Percentiles rank a stretch among this genome's conserved stretches.
Conservation (phyloP, 345 rosid species). For the Arabidopsis suecica region DNA sequence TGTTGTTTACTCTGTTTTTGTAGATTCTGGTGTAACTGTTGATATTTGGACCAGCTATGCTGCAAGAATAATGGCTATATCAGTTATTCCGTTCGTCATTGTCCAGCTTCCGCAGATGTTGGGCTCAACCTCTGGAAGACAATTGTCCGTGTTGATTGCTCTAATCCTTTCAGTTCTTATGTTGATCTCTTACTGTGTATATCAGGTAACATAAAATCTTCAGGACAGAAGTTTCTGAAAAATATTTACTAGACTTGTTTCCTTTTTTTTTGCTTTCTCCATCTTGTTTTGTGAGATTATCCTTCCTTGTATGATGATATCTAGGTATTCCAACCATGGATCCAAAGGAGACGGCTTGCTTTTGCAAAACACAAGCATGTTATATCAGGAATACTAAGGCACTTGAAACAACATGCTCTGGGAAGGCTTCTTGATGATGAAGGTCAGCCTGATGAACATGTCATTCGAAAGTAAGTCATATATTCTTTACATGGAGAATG, state of each 20-base stretch:
- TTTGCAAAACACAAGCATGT: slow-evolving; percentile 76
- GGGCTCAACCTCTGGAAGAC: slow-evolving; percentile 74
- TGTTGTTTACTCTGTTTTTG: slow-evolving; percentile 9
- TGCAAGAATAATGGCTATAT: slow-evolving; percentile 82
- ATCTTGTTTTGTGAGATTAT: slow-evolving; percentile 27
- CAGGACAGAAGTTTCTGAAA: not conserved
- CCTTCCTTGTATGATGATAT: slow-evolving; percentile 30
- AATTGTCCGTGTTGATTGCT: slow-evolving; percentile 67
- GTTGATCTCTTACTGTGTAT: slow-evolving; percentile 82
- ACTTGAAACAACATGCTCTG: slow-evolving; percentile 62
- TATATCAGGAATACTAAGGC: slow-evolving; percentile 72
- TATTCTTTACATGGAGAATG: not conserved
- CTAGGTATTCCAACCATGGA: slow-evolving; percentile 84
- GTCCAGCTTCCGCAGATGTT: slow-evolving; percentile 84
- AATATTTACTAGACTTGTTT: not conserved
- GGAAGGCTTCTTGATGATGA: slow-evolving; percentile 71
- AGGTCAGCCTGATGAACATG: slow-evolving; percentile 60
- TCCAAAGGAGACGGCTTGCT: slow-evolving; percentile 78
- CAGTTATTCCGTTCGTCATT: slow-evolving; percentile 79
- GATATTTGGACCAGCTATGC: slow-evolving; percentile 86
- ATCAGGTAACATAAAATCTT: slow-evolving; percentile 64
- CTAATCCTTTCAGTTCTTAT: slow-evolving; percentile 58
- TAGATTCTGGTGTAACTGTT: slow-evolving; percentile 76
- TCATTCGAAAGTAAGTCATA: slow-evolving; percentile 57
- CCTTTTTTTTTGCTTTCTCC: not conserved